Percentiles rank a stretch among this genome's conserved stretches.
Conservation (phyloP, 75 land plant genomes). For the Picea sitchensis region DNA sequence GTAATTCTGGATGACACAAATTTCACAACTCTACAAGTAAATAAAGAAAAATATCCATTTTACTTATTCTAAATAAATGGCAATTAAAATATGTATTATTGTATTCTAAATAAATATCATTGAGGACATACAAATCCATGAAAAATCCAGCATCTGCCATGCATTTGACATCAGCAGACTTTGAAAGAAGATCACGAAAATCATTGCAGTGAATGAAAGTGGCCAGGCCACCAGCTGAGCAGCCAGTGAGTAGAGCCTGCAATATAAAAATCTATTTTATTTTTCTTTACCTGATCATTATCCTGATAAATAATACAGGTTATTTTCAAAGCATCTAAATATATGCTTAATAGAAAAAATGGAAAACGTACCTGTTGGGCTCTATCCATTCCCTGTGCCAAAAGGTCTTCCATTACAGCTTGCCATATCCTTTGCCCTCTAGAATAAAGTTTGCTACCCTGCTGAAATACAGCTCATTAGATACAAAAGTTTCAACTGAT, state of each 20-base stretch:
- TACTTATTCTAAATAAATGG: background rate
- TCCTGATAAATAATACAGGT: background rate
- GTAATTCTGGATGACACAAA: background rate
- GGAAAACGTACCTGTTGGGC: conserved; percentile 54
- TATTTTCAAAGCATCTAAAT: background rate
- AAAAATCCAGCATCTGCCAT: conserved; percentile 88
- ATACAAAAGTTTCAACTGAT: background rate
- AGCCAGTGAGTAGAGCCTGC: conserved; percentile 82
- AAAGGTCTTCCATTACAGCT: conserved; percentile 67
- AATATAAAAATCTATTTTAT: background rate
- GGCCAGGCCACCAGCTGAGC: conserved; percentile 85
- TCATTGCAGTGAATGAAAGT: conserved; percentile 68
- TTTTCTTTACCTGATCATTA: background rate
- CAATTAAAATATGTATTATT: background rate
- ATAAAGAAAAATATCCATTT: background rate
- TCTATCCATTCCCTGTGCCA: conserved; percentile 64
- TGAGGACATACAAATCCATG: conserved; percentile 47
- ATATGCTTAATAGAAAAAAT: too few relatives aligned
- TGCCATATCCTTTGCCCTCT: conserved; percentile 75
- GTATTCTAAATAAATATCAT: background rate
- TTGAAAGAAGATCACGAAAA: conserved; percentile 47
- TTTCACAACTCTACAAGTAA: background rate
- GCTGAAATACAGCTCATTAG: conserved; percentile 10
- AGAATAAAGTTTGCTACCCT: conserved; percentile 52
- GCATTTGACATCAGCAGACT: conserved; percentile 62